Conservation (phyloP, 2,329 filamentous ascomycete genomes). For the Ophiostoma novo-ulmi region DNA sequence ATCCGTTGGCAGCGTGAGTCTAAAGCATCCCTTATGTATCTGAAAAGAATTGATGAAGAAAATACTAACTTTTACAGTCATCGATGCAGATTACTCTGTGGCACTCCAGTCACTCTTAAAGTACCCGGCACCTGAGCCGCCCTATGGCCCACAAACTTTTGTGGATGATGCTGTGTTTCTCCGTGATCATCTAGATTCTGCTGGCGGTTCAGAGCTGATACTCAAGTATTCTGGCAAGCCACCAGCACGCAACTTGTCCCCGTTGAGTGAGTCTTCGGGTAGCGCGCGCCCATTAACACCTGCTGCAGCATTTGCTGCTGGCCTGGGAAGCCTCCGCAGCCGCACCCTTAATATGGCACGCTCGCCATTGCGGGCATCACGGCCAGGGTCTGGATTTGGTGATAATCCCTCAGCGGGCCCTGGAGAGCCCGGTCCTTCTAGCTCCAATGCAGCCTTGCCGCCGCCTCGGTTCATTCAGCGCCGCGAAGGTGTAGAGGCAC, state of each 20-base stretch:
- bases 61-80: neutral
- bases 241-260: constrained; percentile 18
- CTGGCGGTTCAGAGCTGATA: constrained; percentile 62
- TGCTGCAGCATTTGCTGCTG: constrained; percentile 21
- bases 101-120: constrained; percentile 77
- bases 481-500: constrained; percentile 57
- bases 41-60: neutral
- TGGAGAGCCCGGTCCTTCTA: neutral
- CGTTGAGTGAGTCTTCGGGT: constrained; percentile 14
- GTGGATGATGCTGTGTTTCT: constrained; percentile 81
- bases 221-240: constrained; percentile 62
- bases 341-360: constrained; percentile 38
- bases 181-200: constrained; percentile 55
- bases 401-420: neutral
- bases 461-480: constrained; percentile 49
- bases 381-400: constrained; percentile 6
- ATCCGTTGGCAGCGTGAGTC: constrained; percentile 80
- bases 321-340: constrained; percentile 38
- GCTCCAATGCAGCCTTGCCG: constrained; percentile 21
- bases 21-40: neutral
- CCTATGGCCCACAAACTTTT: constrained; percentile 68
- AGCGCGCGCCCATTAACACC: constrained; percentile 29
- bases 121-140: constrained; percentile 63
- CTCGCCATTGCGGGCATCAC: constrained; percentile 38
- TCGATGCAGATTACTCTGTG: constrained; percentile 75